Base-by-base conservation (phyloP, 2,329 filamentous ascomycete species). In the Reticulascus tulasneorum region DNA sequence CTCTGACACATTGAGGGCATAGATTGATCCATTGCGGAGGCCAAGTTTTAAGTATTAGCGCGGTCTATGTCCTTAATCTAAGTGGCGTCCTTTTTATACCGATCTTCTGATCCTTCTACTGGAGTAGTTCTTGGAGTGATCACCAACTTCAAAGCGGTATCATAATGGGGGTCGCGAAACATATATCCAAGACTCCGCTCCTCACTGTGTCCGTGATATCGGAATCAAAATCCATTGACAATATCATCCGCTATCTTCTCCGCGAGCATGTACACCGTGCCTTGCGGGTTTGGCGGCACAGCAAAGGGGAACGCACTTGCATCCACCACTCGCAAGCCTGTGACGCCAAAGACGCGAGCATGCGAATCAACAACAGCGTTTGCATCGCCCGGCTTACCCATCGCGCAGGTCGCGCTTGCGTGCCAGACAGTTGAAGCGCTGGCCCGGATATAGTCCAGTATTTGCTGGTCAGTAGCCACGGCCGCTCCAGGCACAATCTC, bases 111-210 rank as follows among this genome's bases (percentile, higher is more conserved):
- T n/a, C n/a, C n/a, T n/a, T n/a, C n/a, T n/a, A n/a, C n/a, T n/a
- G n/a, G n/a, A n/a, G n/a, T n/a, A n/a, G n/a, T n/a, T n/a, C n/a
- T n/a, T n/a, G n/a, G n/a, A n/a, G n/a, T n/a, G n/a, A n/a, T n/a
- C n/a, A n/a, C n/a, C n/a, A n/a, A n/a, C n/a, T n/a, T n/a, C n/a
- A n/a, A n/a, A n/a, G n/a, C n/a, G n/a, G n/a, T n/a, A n/a, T n/a
- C n/a, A n/a, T n/a, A n/a, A n/a, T n/a, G n/a, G n/a, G n/a, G n/a
- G n/a, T n/a, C n/a, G n/a, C n/a, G n/a, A n/a, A n/a, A n/a, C n/a
- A n/a, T n/a, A 66, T 69, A 47, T 78, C 77, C 51, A 75, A 70
- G 2, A 71, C 72, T 8, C 75, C 58, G 25, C 63, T 62, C 18
- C 64, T 67, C 32, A 74, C 61, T 48, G 66, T 62, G 26, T 66